These are phyloP conservation scores for Gentiana macrophylla DNA, from an alignment of 257 asterid genomes.

Conservation along the genomic window DNA sequence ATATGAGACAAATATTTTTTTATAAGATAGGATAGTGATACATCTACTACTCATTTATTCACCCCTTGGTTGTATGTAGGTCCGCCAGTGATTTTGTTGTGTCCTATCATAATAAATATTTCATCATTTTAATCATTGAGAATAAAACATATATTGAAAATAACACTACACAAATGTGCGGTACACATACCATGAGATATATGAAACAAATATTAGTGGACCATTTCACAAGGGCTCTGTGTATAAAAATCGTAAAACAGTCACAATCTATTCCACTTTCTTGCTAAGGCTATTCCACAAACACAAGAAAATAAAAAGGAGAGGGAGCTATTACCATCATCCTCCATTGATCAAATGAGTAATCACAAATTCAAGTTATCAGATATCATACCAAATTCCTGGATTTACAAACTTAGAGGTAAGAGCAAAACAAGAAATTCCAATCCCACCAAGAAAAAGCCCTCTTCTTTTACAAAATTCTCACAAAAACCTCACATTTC, in stretches of 20 bases:
- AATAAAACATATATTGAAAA: too few relatives aligned
- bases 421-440: slow-evolving; percentile 50
- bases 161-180: too few relatives aligned
- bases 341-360: slow-evolving; percentile 38
- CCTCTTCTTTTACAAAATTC: slow-evolving; percentile 14
- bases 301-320: neutral
- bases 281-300: neutral
- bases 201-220: too few relatives aligned
- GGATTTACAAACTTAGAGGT: slow-evolving; percentile 90
- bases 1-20: too few relatives aligned
- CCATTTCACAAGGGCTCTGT: too few relatives aligned
- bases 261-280: slow-evolving; percentile 12
- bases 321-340: neutral
- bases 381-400: slow-evolving; percentile 89
- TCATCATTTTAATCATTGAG: too few relatives aligned
- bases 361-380: slow-evolving; percentile 72
- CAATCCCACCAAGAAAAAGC: slow-evolving; percentile 24
- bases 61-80: too few relatives aligned
- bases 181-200: too few relatives aligned
- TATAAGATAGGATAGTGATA: too few relatives aligned
- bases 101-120: too few relatives aligned
- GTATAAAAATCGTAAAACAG: neutral
- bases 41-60: too few relatives aligned
- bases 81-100: too few relatives aligned
- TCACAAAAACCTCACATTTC: slow-evolving; percentile 15